phyloP scores from a whole-genome alignment of 2,329 filamentous ascomycete species.

The Fusarium sambucinum region DNA sequence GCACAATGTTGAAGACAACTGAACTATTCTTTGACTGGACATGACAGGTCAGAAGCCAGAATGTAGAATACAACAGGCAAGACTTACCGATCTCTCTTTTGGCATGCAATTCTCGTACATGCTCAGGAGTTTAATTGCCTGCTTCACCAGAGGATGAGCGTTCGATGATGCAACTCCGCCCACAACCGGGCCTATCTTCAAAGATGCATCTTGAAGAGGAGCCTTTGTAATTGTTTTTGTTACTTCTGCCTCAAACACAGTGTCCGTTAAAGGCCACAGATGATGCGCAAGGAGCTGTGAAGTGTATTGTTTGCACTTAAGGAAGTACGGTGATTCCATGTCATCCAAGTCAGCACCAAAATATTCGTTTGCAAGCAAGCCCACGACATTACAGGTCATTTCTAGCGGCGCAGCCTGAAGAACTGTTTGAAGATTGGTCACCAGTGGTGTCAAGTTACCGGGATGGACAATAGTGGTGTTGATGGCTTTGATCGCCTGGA shows the following conservation, averaged over 20 bases:
- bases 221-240: conserved; percentile 66
- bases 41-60: conserved; percentile 30
- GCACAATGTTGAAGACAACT: conserved; percentile 78
- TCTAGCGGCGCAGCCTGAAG: conserved; percentile 62
- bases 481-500: conserved; percentile 62
- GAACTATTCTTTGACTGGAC: conserved; percentile 61
- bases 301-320: conserved; percentile 68
- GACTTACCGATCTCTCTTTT: conserved; percentile 70
- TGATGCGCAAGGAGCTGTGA: conserved; percentile 68
- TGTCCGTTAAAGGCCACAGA: conserved; percentile 68
- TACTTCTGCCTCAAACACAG: conserved; percentile 67
- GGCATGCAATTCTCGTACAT: conserved; percentile 75
- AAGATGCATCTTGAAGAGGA: conserved; percentile 58
- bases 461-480: conserved; percentile 66
- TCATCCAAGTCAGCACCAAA: conserved; percentile 68
- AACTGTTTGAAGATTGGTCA: conserved; percentile 61
- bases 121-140: conserved; percentile 68
- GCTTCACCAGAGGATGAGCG: conserved; percentile 68
- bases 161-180: conserved; percentile 66
- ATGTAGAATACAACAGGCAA: not conserved
- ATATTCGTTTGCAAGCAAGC: conserved; percentile 70
- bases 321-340: conserved; percentile 65
- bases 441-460: conserved; percentile 66
- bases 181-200: conserved; percentile 64
- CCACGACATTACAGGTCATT: conserved; percentile 66